These are phyloP conservation scores for Trichomonas gallinae DNA, from an alignment of 208 protist species.

Conservation along the genomic window DNA sequence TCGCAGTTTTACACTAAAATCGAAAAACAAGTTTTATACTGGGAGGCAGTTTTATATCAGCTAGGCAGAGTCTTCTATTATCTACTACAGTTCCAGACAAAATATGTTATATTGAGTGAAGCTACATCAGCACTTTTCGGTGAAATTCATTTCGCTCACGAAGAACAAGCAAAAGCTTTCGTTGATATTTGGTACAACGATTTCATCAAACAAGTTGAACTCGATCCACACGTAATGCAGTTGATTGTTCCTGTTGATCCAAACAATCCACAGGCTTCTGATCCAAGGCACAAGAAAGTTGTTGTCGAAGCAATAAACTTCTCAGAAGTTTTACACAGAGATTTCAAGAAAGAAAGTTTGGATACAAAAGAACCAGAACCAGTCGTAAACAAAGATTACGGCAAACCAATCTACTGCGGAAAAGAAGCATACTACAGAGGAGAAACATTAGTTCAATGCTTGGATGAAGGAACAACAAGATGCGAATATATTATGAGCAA, in stretches of 20 bases:
- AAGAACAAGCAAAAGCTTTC: neutral
- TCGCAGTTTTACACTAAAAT: neutral
- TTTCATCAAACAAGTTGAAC: neutral
- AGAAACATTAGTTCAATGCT: neutral
- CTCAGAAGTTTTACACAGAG: neutral
- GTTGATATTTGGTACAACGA: neutral
- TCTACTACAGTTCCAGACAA: neutral
- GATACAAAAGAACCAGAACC: neutral
- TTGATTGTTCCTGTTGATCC: neutral
- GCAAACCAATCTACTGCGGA: neutral
- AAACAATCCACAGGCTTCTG: neutral
- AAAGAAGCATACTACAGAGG: neutral
- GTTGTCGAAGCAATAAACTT: neutral
- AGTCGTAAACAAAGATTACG: neutral
- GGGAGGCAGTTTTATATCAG: neutral
- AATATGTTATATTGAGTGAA: neutral
- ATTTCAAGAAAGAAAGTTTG: neutral
- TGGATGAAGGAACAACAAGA: neutral
- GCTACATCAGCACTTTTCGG: neutral
- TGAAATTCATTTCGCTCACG: neutral
- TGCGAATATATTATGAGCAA: neutral
- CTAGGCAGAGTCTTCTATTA: neutral
- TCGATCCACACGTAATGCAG: neutral
- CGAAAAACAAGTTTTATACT: neutral
- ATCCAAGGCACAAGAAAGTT: neutral